Evolutionary conservation across 345 rosid species (phyloP).

Genomic region (Conringia planisiliqua): DNA sequence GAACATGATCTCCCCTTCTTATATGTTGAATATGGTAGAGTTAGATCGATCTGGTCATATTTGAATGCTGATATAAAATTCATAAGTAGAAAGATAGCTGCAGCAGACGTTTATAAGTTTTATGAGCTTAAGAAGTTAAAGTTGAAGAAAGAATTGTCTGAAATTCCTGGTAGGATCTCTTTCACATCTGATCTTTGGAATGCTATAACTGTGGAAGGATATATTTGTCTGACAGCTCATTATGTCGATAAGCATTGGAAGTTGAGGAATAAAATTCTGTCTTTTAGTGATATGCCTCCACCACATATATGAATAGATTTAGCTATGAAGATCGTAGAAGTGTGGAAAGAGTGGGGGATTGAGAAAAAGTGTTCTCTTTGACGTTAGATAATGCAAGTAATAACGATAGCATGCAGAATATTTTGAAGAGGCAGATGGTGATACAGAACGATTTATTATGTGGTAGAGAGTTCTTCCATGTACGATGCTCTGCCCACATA

Average conservation of each 20-base stretch:
- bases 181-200: background rate
- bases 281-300: background rate
- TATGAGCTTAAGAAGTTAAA: background rate
- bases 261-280: background rate
- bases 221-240: background rate
- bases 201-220: background rate
- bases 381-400: background rate
- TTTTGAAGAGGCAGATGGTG: background rate
- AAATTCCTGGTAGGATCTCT: background rate
- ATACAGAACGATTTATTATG: background rate
- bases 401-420: background rate
- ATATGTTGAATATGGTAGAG: too few species aligned
- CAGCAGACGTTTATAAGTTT: background rate
- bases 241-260: background rate
- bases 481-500: background rate
- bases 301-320: background rate
- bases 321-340: background rate
- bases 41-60: too few species aligned
- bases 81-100: too few species aligned
- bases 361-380: background rate
- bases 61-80: too few species aligned
- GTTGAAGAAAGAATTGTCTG: background rate
- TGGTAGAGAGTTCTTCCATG: background rate
- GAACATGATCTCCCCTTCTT: background rate
- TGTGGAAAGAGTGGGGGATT: background rate